Evolutionary conservation across 1,284 basidiomycete species (phyloP).

Genomic region (Fomes fomentarius): DNA sequence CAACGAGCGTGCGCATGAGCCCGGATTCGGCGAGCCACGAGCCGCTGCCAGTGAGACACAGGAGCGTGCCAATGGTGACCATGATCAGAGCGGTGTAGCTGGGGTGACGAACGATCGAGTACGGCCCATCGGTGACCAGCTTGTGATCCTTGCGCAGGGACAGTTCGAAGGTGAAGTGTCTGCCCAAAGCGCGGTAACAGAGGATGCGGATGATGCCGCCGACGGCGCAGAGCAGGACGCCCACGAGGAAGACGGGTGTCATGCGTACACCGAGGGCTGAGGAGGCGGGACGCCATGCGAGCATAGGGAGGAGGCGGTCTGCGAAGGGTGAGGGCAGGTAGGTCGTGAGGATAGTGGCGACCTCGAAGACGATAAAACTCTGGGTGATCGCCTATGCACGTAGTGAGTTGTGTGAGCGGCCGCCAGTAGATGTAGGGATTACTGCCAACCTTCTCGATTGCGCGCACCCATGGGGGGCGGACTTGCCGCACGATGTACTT

Average conservation of each 20-base stretch:
- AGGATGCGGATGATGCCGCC: slow-evolving; percentile 23
- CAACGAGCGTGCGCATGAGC: slow-evolving; percentile 14
- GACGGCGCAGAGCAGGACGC: slow-evolving; percentile 14
- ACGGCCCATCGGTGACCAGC: slow-evolving; percentile 29
- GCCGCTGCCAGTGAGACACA: slow-evolving; percentile 15
- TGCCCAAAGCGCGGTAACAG: slow-evolving; percentile 27
- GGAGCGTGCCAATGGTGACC: slow-evolving; percentile 17
- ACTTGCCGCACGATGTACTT: slow-evolving; percentile 20
- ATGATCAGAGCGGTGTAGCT: slow-evolving; percentile 24
- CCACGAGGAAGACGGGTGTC: slow-evolving; percentile 20
- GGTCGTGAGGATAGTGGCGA: slow-evolving; percentile 16
- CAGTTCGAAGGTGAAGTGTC: slow-evolving; percentile 31
- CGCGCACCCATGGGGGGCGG: slow-evolving; percentile 20
- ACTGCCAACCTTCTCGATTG: slow-evolving; percentile 14
- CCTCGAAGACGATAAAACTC: slow-evolving; percentile 15
- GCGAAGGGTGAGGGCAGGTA: slow-evolving; percentile 3
- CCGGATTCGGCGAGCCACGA: slow-evolving; percentile 23
- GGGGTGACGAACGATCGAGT: slow-evolving; percentile 30
- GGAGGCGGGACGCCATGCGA: slow-evolving; percentile 10
- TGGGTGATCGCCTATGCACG: slow-evolving; percentile 15
- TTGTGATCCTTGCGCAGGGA: slow-evolving; percentile 23
- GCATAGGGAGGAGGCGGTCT: slow-evolving; percentile 5
- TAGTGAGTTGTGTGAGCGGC: background rate
- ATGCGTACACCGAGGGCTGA: slow-evolving; percentile 17
- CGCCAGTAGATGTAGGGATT: too few species aligned